Evolutionary conservation across 177 flowering plant species (phyloP).

Genomic region (Vitis hybrid): DNA sequence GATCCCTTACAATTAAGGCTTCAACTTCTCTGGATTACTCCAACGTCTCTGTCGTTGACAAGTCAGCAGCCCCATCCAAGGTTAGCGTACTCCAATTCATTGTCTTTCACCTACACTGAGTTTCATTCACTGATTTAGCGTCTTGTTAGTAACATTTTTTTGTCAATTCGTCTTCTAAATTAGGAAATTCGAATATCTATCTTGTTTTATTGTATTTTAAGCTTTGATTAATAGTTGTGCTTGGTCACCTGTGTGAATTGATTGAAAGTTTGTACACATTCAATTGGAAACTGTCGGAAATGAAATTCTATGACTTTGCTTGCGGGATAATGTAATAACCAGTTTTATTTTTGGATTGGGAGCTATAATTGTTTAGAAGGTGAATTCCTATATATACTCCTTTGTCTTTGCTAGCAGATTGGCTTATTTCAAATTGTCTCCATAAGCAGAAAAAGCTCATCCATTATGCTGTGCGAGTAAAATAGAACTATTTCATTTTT

Average conservation of each 20-base stretch:
- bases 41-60: constrained; percentile 22
- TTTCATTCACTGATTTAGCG: not conserved
- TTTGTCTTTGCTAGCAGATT: too few relatives aligned
- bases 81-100: constrained; percentile 17
- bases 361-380: too few relatives aligned
- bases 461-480: not conserved
- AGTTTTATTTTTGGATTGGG: too few relatives aligned
- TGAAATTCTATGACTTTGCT: too few relatives aligned
- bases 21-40: constrained; percentile 31
- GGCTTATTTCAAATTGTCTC: not conserved
- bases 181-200: too few relatives aligned
- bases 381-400: too few relatives aligned
- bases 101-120: not conserved
- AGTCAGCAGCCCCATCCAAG: constrained; percentile 32
- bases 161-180: not conserved
- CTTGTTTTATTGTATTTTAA: too few relatives aligned
- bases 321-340: too few relatives aligned
- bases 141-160: not conserved
- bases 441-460: not conserved
- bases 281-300: too few relatives aligned
- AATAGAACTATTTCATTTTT: not conserved
- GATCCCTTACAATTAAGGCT: constrained; percentile 26
- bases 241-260: too few relatives aligned
- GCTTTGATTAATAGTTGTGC: too few relatives aligned
- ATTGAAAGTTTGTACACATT: too few relatives aligned